Conservation (phyloP, 768 basidiomycete species). For the Nevesoporus exiguus region DNA sequence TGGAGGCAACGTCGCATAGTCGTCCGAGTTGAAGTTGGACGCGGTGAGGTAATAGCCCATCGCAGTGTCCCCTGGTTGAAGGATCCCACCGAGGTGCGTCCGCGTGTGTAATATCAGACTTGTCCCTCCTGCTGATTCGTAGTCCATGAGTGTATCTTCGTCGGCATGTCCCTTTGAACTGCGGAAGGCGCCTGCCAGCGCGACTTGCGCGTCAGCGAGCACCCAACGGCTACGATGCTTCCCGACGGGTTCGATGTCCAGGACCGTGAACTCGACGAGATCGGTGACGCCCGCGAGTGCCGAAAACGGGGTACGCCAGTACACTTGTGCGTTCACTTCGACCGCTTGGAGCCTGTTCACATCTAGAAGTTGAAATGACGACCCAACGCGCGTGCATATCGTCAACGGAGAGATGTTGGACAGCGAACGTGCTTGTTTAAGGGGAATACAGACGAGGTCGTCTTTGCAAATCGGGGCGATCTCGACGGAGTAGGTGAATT, state of each 20-base stretch:
- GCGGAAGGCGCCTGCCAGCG: conserved; percentile 74
- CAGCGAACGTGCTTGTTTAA: conserved; percentile 74
- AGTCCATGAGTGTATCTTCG: conserved; percentile 56
- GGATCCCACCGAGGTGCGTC: conserved; percentile 89
- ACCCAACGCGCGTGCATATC: conserved; percentile 88
- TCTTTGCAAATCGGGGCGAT: conserved; percentile 98
- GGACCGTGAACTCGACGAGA: conserved; percentile 90
- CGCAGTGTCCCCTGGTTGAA: conserved; percentile 93
- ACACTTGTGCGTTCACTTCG: conserved; percentile 74
- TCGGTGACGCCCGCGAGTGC: conserved; percentile 79
- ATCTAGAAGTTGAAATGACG: conserved; percentile 88
- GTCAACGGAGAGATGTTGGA: conserved; percentile 88
- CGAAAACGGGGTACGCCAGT: conserved; percentile 92
- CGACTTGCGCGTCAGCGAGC: conserved; percentile 87
- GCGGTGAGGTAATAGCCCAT: conserved; percentile 88
- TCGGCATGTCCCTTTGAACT: conserved; percentile 45
- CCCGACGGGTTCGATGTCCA: conserved; percentile 88
- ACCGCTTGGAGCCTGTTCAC: conserved; percentile 79
- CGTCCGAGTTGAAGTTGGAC: conserved; percentile 90
- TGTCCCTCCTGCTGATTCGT: conserved; percentile 51
- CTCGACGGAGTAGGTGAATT: conserved; percentile 96
- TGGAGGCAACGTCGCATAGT: conserved; percentile 64
- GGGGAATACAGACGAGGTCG: conserved; percentile 88
- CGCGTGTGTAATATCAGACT: conserved; percentile 93
- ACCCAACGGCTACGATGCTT: conserved; percentile 71